These are phyloP conservation scores for Phytophthora cajani DNA, from an alignment of 352 stramenopile species.

Conservation along the genomic window DNA sequence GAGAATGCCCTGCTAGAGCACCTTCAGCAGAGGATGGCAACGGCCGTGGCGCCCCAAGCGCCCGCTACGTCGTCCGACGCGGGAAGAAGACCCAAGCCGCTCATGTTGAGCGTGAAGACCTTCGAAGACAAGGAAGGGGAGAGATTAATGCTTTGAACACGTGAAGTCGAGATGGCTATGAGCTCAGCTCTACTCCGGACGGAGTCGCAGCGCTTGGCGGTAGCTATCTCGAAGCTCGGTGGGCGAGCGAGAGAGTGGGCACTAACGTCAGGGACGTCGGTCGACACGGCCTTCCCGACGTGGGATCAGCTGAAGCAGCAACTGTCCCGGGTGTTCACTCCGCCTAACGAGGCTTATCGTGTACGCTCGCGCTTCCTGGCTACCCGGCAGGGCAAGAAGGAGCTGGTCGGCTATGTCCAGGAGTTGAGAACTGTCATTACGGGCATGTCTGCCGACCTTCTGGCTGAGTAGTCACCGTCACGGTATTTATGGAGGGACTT, in stretches of 20 bases:
- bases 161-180: slow-evolving; percentile 32
- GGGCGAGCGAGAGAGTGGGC: slow-evolving; percentile 28
- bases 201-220: slow-evolving; percentile 15
- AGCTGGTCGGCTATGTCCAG: slow-evolving; percentile 14
- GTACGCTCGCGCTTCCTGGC: slow-evolving; percentile 12
- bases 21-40: not conserved
- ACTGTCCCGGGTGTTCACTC: slow-evolving; percentile 7
- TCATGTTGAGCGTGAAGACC: slow-evolving; percentile 5
- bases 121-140: slow-evolving; percentile 21
- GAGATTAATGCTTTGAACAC: slow-evolving; percentile 24
- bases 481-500: slow-evolving; percentile 21
- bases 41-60: not conserved
- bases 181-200: slow-evolving; percentile 3
- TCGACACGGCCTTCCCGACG: slow-evolving; percentile 7
- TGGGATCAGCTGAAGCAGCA: slow-evolving; percentile 15
- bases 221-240: slow-evolving; percentile 23
- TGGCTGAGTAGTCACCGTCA: slow-evolving; percentile 6
- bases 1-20: slow-evolving; percentile 9
- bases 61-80: not conserved
- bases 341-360: slow-evolving; percentile 13
- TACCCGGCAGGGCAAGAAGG: slow-evolving; percentile 2
- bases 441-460: slow-evolving; percentile 5
- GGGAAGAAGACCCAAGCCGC: not conserved
- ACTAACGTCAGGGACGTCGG: slow-evolving; percentile 14
- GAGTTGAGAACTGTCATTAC: slow-evolving; percentile 11